A percentile compares a stretch with the other conserved stretches of the same genome.
These are phyloP conservation scores for Lasiodiplodia citricola DNA, from an alignment of 2,329 filamentous ascomycete species.

Conservation along the genomic window DNA sequence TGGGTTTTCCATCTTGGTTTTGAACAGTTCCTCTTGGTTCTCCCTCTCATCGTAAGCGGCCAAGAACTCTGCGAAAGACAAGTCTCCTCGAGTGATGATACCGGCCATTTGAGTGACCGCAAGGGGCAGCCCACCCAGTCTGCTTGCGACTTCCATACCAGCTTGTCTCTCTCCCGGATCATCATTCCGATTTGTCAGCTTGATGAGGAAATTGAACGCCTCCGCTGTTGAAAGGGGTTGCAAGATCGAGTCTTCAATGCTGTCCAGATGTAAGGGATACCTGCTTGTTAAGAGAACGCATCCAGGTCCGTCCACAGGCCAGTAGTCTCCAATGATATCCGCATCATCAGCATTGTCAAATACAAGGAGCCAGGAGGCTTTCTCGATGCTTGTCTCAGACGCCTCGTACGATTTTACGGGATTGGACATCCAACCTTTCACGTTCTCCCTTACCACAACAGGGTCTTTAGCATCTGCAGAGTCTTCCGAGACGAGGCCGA, in stretches of 20 bases:
- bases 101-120: slow-evolving; percentile 33
- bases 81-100: slow-evolving; percentile 27
- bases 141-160: slow-evolving; percentile 13
- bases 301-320: slow-evolving; percentile 29
- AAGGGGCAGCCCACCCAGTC: slow-evolving; percentile 30
- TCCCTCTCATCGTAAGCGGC: slow-evolving; percentile 24
- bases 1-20: background rate
- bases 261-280: slow-evolving; percentile 4
- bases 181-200: background rate
- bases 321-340: slow-evolving; percentile 26
- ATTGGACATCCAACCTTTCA: slow-evolving; percentile 29
- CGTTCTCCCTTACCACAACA: slow-evolving; percentile 10
- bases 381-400: background rate
- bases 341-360: slow-evolving; percentile 27
- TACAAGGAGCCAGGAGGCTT: slow-evolving; percentile 29
- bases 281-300: slow-evolving; percentile 31
- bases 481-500: slow-evolving; percentile 24
- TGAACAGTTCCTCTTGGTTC: background rate
- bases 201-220: background rate
- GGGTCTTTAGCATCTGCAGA: slow-evolving; percentile 28
- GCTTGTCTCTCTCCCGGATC: background rate
- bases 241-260: background rate
- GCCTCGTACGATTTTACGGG: slow-evolving; percentile 22
- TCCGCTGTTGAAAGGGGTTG: background rate
- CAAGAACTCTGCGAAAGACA: slow-evolving; percentile 29